Conservation (phyloP, 2,329 filamentous ascomycete species). For the Rosellinia necatrix region DNA sequence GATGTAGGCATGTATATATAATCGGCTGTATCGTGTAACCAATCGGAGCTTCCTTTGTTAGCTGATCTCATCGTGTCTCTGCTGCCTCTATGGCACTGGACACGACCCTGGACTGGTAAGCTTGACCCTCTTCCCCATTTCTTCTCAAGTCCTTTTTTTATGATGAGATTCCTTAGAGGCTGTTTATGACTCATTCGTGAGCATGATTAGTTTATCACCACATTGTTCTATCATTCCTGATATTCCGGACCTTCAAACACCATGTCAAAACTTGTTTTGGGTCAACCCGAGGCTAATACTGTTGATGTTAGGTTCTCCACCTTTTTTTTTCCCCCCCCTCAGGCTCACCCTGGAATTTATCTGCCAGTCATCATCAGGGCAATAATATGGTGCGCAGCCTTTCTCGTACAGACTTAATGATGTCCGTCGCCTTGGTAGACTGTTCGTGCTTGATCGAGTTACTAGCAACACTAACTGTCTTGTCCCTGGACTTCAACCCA, state of each 20-base stretch:
- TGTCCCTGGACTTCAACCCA: slow-evolving; percentile 67
- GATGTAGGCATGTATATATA: slow-evolving; percentile 35
- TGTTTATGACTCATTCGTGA: slow-evolving; percentile 45
- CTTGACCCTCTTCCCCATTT: not conserved
- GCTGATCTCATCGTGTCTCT: slow-evolving; percentile 12
- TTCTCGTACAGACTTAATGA: slow-evolving; percentile 32
- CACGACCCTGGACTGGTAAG: slow-evolving; percentile 25
- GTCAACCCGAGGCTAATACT: not conserved
- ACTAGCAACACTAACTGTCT: slow-evolving; percentile 53
- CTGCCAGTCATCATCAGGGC: not conserved
- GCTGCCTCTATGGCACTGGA: not conserved
- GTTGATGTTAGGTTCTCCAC: not conserved
- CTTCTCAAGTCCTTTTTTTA: slow-evolving; percentile 24
- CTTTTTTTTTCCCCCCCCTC: not conserved
- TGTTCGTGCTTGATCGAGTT: slow-evolving; percentile 28
- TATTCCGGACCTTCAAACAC: slow-evolving; percentile 1
- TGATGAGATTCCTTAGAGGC: slow-evolving; percentile 45
- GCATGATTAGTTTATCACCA: slow-evolving; percentile 43
- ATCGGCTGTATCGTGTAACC: slow-evolving; percentile 29
- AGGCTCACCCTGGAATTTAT: not conserved
- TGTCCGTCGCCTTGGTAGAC: slow-evolving; percentile 27
- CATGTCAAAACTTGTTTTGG: not conserved
- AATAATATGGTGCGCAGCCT: slow-evolving; percentile 24
- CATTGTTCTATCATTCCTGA: slow-evolving; percentile 44
- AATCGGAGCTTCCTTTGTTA: slow-evolving; percentile 13